These are phyloP conservation scores for Ophiostoma populinum DNA, from an alignment of 2,329 filamentous ascomycete species.

Conservation along the genomic window DNA sequence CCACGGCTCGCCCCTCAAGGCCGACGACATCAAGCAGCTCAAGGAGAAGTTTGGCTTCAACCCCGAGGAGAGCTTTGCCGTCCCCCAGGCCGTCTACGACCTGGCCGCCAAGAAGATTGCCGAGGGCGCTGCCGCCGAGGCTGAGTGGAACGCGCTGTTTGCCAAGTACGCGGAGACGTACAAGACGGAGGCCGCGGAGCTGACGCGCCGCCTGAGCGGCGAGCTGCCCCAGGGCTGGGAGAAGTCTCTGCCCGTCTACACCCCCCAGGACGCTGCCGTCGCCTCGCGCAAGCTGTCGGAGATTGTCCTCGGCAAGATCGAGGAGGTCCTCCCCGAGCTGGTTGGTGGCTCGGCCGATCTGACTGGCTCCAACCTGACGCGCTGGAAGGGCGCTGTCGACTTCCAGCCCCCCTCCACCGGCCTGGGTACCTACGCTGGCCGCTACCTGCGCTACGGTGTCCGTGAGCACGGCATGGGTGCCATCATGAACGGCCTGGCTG, in stretches of 20 bases:
- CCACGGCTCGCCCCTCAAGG: conserved; percentile 90
- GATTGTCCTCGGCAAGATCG: conserved; percentile 76
- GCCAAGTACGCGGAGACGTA: conserved; percentile 68
- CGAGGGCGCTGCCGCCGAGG: conserved; percentile 73
- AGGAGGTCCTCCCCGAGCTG: conserved; percentile 71
- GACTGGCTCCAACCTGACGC: conserved; percentile 96
- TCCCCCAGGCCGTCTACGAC: conserved; percentile 91
- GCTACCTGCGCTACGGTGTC: conserved; percentile 86
- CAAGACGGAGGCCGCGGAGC: conserved; percentile 64
- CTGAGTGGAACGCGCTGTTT: conserved; percentile 90
- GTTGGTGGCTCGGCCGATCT: conserved; percentile 93
- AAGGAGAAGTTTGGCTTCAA: conserved; percentile 95
- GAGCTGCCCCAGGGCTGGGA: conserved; percentile 94
- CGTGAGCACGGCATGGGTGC: conserved; percentile 86
- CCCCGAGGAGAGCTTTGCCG: conserved; percentile 79
- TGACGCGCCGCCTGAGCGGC: conserved; percentile 61
- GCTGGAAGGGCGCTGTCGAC: conserved; percentile 93
- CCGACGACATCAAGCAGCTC: conserved; percentile 81
- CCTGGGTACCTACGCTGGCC: conserved; percentile 71
- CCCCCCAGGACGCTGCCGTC: conserved; percentile 63
- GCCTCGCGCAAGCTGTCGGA: conserved; percentile 95
- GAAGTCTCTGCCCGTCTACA: conserved; percentile 83
- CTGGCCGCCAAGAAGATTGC: conserved; percentile 69
- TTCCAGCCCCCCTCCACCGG: conserved; percentile 82
- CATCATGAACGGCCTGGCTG: conserved; percentile 87